Evolutionary conservation across 768 basidiomycete species (phyloP), one percentile per base, ranked within the genome.

Genomic region (Grammothele lineata): DNA sequence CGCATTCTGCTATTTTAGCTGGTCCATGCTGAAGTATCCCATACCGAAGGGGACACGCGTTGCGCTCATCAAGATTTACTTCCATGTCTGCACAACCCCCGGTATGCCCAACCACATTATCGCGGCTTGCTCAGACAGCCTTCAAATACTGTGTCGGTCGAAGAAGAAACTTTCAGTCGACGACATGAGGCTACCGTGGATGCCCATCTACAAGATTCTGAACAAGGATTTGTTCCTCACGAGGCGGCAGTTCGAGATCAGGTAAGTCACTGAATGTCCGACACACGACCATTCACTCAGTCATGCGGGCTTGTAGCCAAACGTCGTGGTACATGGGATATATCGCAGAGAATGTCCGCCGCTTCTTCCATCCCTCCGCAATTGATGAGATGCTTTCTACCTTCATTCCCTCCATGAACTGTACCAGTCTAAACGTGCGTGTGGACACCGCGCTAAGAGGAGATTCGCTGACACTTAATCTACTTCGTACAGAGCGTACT

Each of bases 291-390:
- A 7, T 36, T 6, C 9, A 6, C 18, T 17, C n/a, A 36, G 14
- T 30, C 14, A 7, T 14, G 27, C 27, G 7, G 27, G 27, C 8
- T 7, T 30, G 27, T n/a, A 87, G 85, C 51, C 85, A 86, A 67
- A 65, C 82, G n/a, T 77, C 85, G 15, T 87, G 80, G 78, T 85
- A 79, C 56, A 81, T 87, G 81, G 85, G 83, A 3, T 79, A 79
- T 54, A 72, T 87, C 50, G 82, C 84, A 24, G 77, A 82, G 30
- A 74, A 73, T 57, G 71, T 78, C 37, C 79, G 88, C 43, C 73
- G 87, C 44, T 94, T 94, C 74, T 94, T 92, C 67, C 91, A 92
- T 57, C 92, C 92, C 15, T 80, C 86, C 34, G 85, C 89, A 26
- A 83, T 83, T 43, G 81, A 85, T 54, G 86, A 89, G 57, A 94